Base-by-base conservation (phyloP, 768 basidiomycete species). In the Panellus pusillus region DNA sequence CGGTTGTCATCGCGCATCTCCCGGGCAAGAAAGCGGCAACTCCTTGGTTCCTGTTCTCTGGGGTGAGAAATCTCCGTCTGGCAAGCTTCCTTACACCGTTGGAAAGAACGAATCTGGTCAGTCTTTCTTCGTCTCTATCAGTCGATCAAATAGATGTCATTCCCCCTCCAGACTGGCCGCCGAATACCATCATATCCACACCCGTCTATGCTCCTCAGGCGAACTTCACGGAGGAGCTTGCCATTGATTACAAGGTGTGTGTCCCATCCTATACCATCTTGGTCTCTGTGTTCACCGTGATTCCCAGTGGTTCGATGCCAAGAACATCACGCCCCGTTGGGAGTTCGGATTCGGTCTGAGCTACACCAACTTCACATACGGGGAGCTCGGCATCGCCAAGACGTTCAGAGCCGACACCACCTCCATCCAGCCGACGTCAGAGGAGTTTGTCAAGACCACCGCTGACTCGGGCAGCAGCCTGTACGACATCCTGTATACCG, bases 1-100 rank as follows among this genome's bases (percentile, higher is more conserved):
- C 53, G 6, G 53, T 54, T n/a, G 28, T 54, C 8, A 44, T 54
- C 27, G 53, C 53, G 9, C 53, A 54, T 44, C 47, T 54, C 31
- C 53, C 53, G 5, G 53, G 53, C 53, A 44, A 17, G 53, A 54
- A 35, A 48, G 46, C 36, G 53, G 53, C 8, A 54, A 54, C 37
- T 28, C 47, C 3, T n/a, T 54, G 18, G 42, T 54, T 15, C 47
- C 53, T 11, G 53, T 54, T 14, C 36, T 54, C 14, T 54, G 53
- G 53, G 53, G 53, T 6, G 36, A 54, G 36, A 49, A 12, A 12
- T 54, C 53, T 1, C 53, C 53, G 14, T 54, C 53, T 31, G 47
- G 53, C 1, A 54, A 54, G 38, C 18, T 54, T n/a, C 47, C 52
- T 38, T 54, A 54, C 29, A 54, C 53, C 27, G 18, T 54, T 24